A percentile compares a stretch with the other conserved stretches of the same genome.
phyloP scores from a whole-genome alignment of 495 filamentous ascomycete species.

The Collariella sp. region DNA sequence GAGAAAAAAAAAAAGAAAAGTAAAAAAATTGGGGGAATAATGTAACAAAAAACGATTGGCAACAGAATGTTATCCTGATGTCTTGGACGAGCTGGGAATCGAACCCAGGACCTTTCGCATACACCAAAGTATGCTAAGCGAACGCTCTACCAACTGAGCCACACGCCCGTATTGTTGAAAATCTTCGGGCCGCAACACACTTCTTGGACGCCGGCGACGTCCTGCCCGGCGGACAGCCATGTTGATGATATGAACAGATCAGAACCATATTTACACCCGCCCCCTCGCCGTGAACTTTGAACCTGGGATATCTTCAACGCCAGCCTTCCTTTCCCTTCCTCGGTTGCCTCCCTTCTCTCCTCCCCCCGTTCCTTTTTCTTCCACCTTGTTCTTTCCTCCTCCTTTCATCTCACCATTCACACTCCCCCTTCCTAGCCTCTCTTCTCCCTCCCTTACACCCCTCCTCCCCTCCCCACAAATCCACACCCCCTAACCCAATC shows the following conservation, averaged over 20 bases:
- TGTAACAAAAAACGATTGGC: not conserved
- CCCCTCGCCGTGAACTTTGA: too few species aligned
- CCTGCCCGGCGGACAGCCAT: not conserved
- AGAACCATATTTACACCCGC: not conserved
- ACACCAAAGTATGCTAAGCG: conserved; percentile 15
- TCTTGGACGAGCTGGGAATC: conserved; percentile 22
- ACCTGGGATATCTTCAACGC: not conserved
- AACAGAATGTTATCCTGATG: not conserved
- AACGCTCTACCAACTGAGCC: conserved; percentile 24
- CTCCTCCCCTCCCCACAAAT: conserved; percentile 40
- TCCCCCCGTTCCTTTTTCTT: not conserved
- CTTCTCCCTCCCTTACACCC: too few species aligned
- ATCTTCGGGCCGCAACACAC: not conserved
- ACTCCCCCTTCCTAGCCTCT: not conserved
- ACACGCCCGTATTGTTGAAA: conserved; percentile 14
- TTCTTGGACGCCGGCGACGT: not conserved
- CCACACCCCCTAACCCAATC: conserved; percentile 65
- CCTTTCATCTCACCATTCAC: not conserved
- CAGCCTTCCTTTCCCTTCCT: not conserved
- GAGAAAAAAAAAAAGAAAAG: not conserved
- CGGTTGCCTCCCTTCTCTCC: not conserved
- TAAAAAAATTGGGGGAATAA: not conserved
- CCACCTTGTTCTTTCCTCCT: not conserved
- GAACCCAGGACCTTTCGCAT: conserved; percentile 24
- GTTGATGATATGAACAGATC: not conserved